Evolutionary conservation across 2,329 filamentous ascomycete genomes (phyloP), one percentile per base, ranked within the genome.

Genomic region (Apiospora marii): DNA sequence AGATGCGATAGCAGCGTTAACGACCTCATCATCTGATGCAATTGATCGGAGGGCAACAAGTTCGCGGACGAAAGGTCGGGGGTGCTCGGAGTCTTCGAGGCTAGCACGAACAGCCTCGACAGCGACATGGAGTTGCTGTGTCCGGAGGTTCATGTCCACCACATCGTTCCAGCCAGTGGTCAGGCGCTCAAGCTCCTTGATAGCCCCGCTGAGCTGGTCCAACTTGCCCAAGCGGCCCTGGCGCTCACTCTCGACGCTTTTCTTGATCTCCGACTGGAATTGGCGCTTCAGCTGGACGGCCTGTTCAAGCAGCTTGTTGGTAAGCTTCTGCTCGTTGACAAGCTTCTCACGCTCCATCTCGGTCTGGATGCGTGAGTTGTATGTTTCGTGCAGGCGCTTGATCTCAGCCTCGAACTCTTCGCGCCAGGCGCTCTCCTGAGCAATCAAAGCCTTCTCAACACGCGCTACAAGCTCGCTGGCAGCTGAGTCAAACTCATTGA

Each of bases 21-120:
- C 94, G 7, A 98, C 93, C 0, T 93, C 86, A 81, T 98, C 94
- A 70, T 94, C 93, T 43, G 89, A 88, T 4, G 94, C 94, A 77
- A 98, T 94, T 83, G 98, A 95, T 85, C 98, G 98, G 71, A 99
- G 90, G 4, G 96, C 96, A 27, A 97, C 94, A 19, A 99, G 91
- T 85, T 99, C 96, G 74, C 92, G 92, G 79, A 98, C 90, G 82
- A 99, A 99, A 4, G 96, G 96, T 58, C 91, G 89, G 27, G 96
- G 93, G 77, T 92, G 88, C 61, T 91, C 86, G 16, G 92, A 88
- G 75, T 92, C 92, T 80, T 95, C 92, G 30, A 98, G 89, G 69
- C 92, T 94, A 72, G 94, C 91, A 76, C 94, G 93, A 70, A 98
- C 95, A 51, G 96, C 94, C 81, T 99, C 96, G 43, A 98, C 93